phyloP scores from a whole-genome alignment of 2,329 filamentous ascomycete species.

The Hawksworthiomyces lignivorus region DNA sequence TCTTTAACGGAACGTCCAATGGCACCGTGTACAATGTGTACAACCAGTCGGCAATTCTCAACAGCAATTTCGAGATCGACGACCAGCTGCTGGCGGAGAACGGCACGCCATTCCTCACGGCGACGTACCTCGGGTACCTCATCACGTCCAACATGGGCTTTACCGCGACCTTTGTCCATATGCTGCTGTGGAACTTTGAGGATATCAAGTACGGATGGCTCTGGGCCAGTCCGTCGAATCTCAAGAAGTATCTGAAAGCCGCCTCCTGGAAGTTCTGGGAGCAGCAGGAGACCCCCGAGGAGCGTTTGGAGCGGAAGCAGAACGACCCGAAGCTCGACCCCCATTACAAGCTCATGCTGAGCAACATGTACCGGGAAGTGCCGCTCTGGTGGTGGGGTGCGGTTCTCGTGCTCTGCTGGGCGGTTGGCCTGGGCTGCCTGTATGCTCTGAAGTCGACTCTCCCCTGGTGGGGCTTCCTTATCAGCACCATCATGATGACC shows the following conservation, averaged over 20 bases:
- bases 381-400: slow-evolving; percentile 16
- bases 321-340: slow-evolving; percentile 25
- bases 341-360: slow-evolving; percentile 15
- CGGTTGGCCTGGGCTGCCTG: slow-evolving; percentile 30
- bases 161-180: slow-evolving; percentile 37
- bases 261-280: slow-evolving; percentile 10
- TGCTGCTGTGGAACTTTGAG: slow-evolving; percentile 15
- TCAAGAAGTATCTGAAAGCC: slow-evolving; percentile 8
- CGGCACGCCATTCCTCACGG: slow-evolving; percentile 35
- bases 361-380: slow-evolving; percentile 13
- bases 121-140: slow-evolving; percentile 31
- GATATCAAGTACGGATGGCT: slow-evolving; percentile 15
- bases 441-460: slow-evolving; percentile 29
- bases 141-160: slow-evolving; percentile 37
- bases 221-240: slow-evolving; percentile 6
- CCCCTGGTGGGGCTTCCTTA: slow-evolving; percentile 35
- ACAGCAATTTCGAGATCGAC: slow-evolving; percentile 30
- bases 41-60: slow-evolving; percentile 36
- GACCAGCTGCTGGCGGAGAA: slow-evolving; percentile 22
- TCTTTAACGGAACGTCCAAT: slow-evolving; percentile 31
- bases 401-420: slow-evolving; percentile 26
- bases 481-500: slow-evolving; percentile 27
- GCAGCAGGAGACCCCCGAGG: slow-evolving; percentile 10
- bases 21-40: slow-evolving; percentile 27
- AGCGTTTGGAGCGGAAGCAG: slow-evolving; percentile 11